phyloP scores from a whole-genome alignment of 805 yeast genomes.

The Sungouiella blattae region DNA sequence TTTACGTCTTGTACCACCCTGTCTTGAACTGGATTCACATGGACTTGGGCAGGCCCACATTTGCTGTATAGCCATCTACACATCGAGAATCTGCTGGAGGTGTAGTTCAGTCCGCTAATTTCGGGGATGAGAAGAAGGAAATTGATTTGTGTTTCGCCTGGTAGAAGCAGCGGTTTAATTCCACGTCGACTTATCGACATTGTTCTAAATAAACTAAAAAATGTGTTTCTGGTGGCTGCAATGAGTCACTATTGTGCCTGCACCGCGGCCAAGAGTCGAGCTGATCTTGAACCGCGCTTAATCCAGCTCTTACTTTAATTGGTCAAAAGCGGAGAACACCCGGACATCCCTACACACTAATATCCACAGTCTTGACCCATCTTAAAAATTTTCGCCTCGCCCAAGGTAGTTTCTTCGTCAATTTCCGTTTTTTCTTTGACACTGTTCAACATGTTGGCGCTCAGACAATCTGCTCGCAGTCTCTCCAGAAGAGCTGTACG shows the following conservation, averaged over 20 bases:
- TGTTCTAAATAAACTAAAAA: background rate
- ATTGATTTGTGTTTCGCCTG: too few species aligned
- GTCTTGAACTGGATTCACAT: conserved; percentile 26
- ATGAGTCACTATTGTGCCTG: conserved; percentile 10
- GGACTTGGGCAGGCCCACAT: conserved; percentile 19
- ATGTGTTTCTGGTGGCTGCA: background rate
- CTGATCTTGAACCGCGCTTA: conserved; percentile 43
- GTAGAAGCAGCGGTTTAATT: too few species aligned
- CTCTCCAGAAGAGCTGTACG: conserved; percentile 8
- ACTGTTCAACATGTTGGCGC: conserved; percentile 13
- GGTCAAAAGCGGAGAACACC: conserved; percentile 14
- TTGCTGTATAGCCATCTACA: too few species aligned
- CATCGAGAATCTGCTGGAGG: too few species aligned
- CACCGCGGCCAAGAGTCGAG: background rate
- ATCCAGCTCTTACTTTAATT: conserved; percentile 27
- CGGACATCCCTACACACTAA: conserved; percentile 8
- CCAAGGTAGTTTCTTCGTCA: background rate
- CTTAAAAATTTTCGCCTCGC: background rate
- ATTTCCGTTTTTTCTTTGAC: background rate
- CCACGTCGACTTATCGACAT: too few species aligned
- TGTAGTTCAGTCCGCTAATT: too few species aligned
- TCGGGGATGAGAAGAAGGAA: background rate
- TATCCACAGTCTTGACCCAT: too few species aligned
- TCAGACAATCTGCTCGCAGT: conserved; percentile 5
- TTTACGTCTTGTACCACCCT: conserved; percentile 23